Evolutionary conservation across 1,139 yeast species (phyloP).

Genomic region (Yarrowia galli): DNA sequence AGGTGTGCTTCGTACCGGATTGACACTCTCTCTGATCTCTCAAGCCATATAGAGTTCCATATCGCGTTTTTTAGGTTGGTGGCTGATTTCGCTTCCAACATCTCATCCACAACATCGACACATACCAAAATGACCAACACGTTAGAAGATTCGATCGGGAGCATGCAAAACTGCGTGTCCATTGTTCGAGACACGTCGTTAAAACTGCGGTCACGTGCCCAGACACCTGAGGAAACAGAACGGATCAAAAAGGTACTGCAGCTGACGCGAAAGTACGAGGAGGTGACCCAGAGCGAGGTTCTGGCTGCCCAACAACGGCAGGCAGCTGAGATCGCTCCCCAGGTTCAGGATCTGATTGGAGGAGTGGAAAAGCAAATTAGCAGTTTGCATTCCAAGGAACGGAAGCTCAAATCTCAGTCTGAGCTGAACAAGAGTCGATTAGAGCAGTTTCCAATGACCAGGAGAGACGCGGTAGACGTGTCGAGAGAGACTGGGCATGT

Average conservation of each 20-base stretch:
- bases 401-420: constrained; percentile 45
- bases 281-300: constrained; percentile 47
- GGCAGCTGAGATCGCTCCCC: constrained; percentile 47
- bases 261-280: constrained; percentile 44
- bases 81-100: not conserved
- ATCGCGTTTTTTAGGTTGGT: constrained; percentile 16
- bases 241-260: constrained; percentile 31
- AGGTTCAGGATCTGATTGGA: constrained; percentile 44
- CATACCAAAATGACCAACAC: constrained; percentile 29
- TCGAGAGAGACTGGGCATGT: constrained; percentile 42
- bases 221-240: constrained; percentile 41
- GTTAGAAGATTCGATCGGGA: constrained; percentile 14
- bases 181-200: constrained; percentile 43
- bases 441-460: constrained; percentile 40
- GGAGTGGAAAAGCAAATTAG: constrained; percentile 46
- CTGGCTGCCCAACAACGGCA: constrained; percentile 45
- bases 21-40: not conserved
- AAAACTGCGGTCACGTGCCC: constrained; percentile 23
- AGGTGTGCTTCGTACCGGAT: too few species aligned
- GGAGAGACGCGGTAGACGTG: constrained; percentile 44
- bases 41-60: constrained; percentile 8
- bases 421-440: constrained; percentile 46
- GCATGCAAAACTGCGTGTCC: constrained; percentile 43
- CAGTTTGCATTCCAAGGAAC: constrained; percentile 45
- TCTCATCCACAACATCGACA: not conserved